Conservation (phyloP, 2,329 filamentous ascomycete genomes). For the Trichoderma sp. region DNA sequence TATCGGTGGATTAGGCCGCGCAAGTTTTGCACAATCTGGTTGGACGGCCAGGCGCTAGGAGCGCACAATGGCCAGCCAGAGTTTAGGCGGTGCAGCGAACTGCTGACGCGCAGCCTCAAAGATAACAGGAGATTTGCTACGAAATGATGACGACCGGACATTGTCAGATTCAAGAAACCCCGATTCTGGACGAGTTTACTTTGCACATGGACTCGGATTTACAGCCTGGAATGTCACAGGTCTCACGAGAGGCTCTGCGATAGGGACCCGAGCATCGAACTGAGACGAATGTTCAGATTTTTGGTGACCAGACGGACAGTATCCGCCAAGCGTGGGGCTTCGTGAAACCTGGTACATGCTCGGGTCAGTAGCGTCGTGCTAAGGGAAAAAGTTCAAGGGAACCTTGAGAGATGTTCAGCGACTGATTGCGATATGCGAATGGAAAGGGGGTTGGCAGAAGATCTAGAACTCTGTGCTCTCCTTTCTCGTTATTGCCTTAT, state of each 20-base stretch:
- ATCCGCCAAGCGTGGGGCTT: conserved; percentile 15
- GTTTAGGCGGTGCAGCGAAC: conserved; percentile 16
- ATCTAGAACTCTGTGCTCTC: not conserved
- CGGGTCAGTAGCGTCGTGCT: not conserved
- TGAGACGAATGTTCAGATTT: not conserved
- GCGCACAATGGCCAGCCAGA: conserved; percentile 8
- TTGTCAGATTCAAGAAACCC: not conserved
- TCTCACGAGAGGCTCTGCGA: not conserved
- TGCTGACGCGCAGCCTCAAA: not conserved
- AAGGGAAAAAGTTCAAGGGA: not conserved
- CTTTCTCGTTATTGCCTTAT: not conserved
- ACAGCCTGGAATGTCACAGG: not conserved
- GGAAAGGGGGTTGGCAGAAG: not conserved
- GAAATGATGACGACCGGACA: not conserved
- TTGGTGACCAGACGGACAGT: not conserved
- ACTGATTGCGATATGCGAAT: not conserved
- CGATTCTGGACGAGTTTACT: not conserved
- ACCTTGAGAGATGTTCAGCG: not conserved
- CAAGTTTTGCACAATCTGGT: conserved; percentile 29
- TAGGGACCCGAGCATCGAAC: not conserved
- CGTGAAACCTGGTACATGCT: not conserved
- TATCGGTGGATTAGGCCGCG: conserved; percentile 30
- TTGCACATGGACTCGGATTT: not conserved
- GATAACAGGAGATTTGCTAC: not conserved
- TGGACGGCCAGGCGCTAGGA: conserved; percentile 31